These are phyloP conservation scores for Linderina pennispora DNA, from an alignment of 192 early-diverging fungal genomes.

Conservation along the genomic window DNA sequence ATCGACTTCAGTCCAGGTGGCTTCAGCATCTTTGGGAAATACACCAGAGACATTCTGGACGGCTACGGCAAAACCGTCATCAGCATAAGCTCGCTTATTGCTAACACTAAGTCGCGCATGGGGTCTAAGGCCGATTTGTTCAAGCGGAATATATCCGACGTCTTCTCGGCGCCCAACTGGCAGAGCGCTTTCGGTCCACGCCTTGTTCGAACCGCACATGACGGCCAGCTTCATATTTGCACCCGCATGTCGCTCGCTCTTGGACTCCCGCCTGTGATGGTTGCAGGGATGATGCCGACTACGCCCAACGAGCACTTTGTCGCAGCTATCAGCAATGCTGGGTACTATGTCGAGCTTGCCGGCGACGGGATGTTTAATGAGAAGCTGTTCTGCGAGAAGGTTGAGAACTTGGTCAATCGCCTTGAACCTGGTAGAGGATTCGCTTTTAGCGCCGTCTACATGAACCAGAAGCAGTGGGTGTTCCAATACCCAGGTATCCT, in stretches of 20 bases:
- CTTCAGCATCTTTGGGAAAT: slow-evolving; percentile 68
- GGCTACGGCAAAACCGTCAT: slow-evolving; percentile 66
- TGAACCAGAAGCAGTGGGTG: slow-evolving; percentile 59
- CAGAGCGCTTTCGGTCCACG: slow-evolving; percentile 70
- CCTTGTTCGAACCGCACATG: slow-evolving; percentile 52
- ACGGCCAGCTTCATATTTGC: slow-evolving; percentile 58
- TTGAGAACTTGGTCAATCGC: slow-evolving; percentile 73
- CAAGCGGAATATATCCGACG: slow-evolving; percentile 58
- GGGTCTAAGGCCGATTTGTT: slow-evolving; percentile 66
- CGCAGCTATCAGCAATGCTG: slow-evolving; percentile 74
- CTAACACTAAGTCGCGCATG: slow-evolving; percentile 12
- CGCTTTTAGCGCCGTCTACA: slow-evolving; percentile 81
- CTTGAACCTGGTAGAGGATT: slow-evolving; percentile 73
- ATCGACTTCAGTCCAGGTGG: slow-evolving; percentile 92
- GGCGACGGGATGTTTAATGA: slow-evolving; percentile 85
- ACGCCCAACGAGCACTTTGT: slow-evolving; percentile 73
- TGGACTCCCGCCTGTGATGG: slow-evolving; percentile 81
- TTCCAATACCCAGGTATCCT: slow-evolving; percentile 73
- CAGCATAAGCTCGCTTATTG: slow-evolving; percentile 5
- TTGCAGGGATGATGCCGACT: slow-evolving; percentile 85
- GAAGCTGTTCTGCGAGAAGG: slow-evolving; percentile 56
- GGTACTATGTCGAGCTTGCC: slow-evolving; percentile 80
- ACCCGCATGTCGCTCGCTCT: slow-evolving; percentile 75
- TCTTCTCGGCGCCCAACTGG: slow-evolving; percentile 65
- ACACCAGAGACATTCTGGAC: slow-evolving; percentile 79